These are phyloP conservation scores for rapeseed (Brassica napus) DNA, from an alignment of 345 rosid species.

Conservation along the genomic window Da-Ae NC_063451.1:16036001-16036500, in stretches of 20 bases:
- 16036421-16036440: not conserved
- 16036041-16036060: constrained; percentile 77
- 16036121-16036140: constrained; percentile 86
- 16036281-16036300: constrained; percentile 5
- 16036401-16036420: not conserved
- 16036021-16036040: constrained; percentile 49
- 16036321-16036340: not conserved
- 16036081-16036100: constrained; percentile 67
- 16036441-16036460: too few species aligned
- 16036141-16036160: constrained; percentile 68
- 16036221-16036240: constrained; percentile 67
- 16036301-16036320: not conserved
- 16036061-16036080: constrained; percentile 74
- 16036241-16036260: constrained; percentile 37
- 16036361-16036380: not conserved
- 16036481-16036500: too few species aligned
- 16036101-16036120: constrained; percentile 71
- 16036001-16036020: not conserved
- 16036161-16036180: constrained; percentile 79
- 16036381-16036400: not conserved
- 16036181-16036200: constrained; percentile 73
- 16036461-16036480: too few species aligned
- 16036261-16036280: not conserved
- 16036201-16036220: constrained; percentile 79
- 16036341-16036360: not conserved